A percentile compares a stretch with the other conserved stretches of the same genome.
These are phyloP conservation scores for Plasmodium gonderi DNA, from an alignment of 169 alveolate genomes.

Conservation along the genomic window DNA sequence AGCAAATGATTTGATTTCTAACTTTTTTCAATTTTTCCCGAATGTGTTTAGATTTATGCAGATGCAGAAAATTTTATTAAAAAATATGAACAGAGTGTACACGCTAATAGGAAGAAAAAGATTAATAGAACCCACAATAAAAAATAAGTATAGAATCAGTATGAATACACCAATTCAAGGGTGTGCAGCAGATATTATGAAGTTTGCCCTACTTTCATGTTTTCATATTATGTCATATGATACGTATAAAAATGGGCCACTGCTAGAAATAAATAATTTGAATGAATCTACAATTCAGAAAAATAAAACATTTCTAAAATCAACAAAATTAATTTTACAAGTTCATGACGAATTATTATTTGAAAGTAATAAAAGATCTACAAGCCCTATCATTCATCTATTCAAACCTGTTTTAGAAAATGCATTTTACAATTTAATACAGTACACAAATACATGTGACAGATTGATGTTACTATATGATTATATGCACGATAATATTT, in stretches of 20 bases:
- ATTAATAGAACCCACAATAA: constrained; percentile 26
- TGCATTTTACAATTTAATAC: constrained; percentile 71
- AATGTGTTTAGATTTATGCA: constrained; percentile 75
- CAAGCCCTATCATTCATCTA: constrained; percentile 7
- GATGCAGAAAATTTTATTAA: constrained; percentile 72
- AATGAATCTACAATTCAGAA: not conserved
- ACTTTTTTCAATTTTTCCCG: constrained; percentile 75
- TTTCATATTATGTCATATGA: not conserved
- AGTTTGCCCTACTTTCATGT: constrained; percentile 74
- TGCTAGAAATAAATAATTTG: constrained; percentile 35
- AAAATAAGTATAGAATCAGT: constrained; percentile 76
- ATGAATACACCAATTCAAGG: constrained; percentile 86
- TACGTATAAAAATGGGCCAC: not conserved
- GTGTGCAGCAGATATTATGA: constrained; percentile 83
- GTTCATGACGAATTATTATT: constrained; percentile 83
- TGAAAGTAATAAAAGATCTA: constrained; percentile 48
- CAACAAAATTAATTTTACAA: constrained; percentile 77
- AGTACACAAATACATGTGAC: constrained; percentile 45
- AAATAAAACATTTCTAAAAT: constrained; percentile 8
- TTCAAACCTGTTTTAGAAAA: constrained; percentile 68
- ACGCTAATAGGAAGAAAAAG: constrained; percentile 81
- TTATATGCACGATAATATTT: constrained; percentile 68
- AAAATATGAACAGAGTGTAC: constrained; percentile 65
- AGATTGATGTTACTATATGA: constrained; percentile 36
- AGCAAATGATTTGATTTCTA: constrained; percentile 74